Evolutionary conservation across 371 early-diverging fungal genomes (phyloP).

Genomic region (Mucor velutinosus): DNA sequence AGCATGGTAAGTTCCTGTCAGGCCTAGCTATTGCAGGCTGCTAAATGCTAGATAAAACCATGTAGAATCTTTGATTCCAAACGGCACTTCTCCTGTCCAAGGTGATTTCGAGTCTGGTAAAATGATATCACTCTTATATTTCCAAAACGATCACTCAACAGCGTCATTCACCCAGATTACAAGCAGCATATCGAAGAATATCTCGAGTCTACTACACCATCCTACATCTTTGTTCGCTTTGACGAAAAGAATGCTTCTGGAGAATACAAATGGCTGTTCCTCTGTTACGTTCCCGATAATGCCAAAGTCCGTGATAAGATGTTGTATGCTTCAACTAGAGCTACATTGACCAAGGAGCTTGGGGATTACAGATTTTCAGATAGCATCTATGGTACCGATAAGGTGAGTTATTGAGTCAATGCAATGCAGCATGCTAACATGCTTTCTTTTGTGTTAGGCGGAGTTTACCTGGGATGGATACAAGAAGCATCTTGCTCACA

Average conservation of each 20-base stretch:
- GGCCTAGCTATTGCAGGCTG: not conserved
- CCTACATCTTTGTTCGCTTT: constrained; percentile 70
- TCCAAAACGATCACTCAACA: not conserved
- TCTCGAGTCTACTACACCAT: constrained; percentile 61
- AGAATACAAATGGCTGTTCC: constrained; percentile 73
- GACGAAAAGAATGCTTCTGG: constrained; percentile 51
- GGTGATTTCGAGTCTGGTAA: constrained; percentile 65
- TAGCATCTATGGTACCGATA: constrained; percentile 75
- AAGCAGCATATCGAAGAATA: constrained; percentile 39
- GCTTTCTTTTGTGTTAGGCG: constrained; percentile 23
- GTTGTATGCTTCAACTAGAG: constrained; percentile 84
- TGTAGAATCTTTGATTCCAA: constrained; percentile 47
- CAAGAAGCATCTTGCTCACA: constrained; percentile 68
- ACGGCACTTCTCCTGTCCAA: constrained; percentile 46
- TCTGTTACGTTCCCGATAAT: constrained; percentile 79
- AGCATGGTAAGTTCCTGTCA: constrained; percentile 33
- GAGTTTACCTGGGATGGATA: constrained; percentile 80
- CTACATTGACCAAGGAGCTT: constrained; percentile 73
- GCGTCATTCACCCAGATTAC: not conserved
- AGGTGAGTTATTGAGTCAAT: constrained; percentile 32
- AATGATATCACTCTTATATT: not conserved
- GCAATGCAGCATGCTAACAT: not conserved
- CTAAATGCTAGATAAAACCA: not conserved
- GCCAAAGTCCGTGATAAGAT: constrained; percentile 87
- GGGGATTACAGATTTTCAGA: constrained; percentile 82